These are phyloP conservation scores for Xylariaceae sp. DNA, from an alignment of 2,329 filamentous ascomycete genomes.

Conservation along the genomic window DNA sequence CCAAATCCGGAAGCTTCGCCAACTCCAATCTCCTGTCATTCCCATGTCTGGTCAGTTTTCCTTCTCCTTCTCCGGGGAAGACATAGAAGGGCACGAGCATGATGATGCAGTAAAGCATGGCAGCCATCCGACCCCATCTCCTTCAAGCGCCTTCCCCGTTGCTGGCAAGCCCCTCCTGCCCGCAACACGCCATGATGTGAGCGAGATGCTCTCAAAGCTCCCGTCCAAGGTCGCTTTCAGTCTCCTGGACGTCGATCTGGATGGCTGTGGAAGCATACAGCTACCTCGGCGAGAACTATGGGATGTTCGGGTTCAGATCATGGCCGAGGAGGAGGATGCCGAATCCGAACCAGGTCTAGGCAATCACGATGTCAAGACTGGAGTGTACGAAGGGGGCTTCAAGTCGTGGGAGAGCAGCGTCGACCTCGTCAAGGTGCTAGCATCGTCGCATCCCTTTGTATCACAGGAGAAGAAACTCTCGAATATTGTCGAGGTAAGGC, in stretches of 20 bases:
- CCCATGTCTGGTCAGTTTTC: slow-evolving; percentile 44
- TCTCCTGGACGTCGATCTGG: slow-evolving; percentile 54
- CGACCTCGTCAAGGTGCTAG: slow-evolving; percentile 68
- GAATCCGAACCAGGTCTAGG: slow-evolving; percentile 47
- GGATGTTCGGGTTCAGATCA: slow-evolving; percentile 75
- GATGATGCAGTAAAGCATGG: slow-evolving; percentile 12
- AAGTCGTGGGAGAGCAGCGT: slow-evolving; percentile 87
- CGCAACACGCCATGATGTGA: slow-evolving; percentile 46
- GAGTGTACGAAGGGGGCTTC: slow-evolving; percentile 81
- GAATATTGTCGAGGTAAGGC: slow-evolving; percentile 50
- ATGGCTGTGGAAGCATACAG: slow-evolving; percentile 46
- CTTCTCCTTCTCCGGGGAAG: slow-evolving; percentile 58
- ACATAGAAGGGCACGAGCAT: slow-evolving; percentile 50
- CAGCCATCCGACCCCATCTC: slow-evolving; percentile 19
- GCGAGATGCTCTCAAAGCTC: slow-evolving; percentile 49
- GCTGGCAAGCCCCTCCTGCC: slow-evolving; percentile 55
- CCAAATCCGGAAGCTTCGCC: too few species aligned
- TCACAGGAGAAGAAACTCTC: slow-evolving; percentile 32
- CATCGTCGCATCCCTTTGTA: slow-evolving; percentile 35
- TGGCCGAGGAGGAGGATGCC: slow-evolving; percentile 59
- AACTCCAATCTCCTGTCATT: too few species aligned
- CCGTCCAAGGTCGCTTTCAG: slow-evolving; percentile 71
- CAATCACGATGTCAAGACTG: slow-evolving; percentile 70
- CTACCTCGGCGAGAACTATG: slow-evolving; percentile 73
- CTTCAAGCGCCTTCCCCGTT: slow-evolving; percentile 53